Percentiles rank a stretch among this genome's conserved stretches.
These are phyloP conservation scores for Ambrosia hybrid DNA, from an alignment of 140 eudicot genomes.

Conservation along the genomic window DNA sequence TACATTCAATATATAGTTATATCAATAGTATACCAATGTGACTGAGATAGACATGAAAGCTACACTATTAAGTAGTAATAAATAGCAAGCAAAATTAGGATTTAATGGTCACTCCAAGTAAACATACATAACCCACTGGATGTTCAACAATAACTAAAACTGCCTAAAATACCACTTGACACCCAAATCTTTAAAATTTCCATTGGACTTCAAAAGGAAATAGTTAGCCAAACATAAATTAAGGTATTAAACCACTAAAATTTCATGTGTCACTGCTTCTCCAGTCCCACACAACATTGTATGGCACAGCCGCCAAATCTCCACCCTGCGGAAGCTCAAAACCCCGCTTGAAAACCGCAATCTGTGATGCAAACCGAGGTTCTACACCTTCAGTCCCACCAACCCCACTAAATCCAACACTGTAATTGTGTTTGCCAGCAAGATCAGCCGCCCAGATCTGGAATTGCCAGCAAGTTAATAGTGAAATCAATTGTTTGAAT, in stretches of 20 bases:
- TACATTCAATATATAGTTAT: no score
- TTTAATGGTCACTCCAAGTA: slow-evolving; percentile 14
- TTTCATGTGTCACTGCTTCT: slow-evolving; percentile 27
- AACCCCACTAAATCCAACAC: no score
- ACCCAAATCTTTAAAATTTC: background rate
- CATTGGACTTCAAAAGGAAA: slow-evolving; percentile 11
- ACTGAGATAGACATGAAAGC: no score
- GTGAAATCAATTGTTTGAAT: no score
- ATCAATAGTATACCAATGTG: no score
- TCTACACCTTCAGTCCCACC: no score
- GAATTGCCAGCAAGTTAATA: no score
- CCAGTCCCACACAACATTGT: slow-evolving; percentile 72
- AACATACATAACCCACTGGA: background rate
- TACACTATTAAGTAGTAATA: background rate
- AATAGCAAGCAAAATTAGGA: slow-evolving; percentile 4
- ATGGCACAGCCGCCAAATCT: slow-evolving; percentile 26
- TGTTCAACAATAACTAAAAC: slow-evolving; percentile 13
- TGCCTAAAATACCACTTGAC: background rate
- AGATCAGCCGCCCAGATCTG: no score
- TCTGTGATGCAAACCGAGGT: no score
- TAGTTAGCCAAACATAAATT: slow-evolving; percentile 17
- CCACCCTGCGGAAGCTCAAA: slow-evolving; percentile 30
- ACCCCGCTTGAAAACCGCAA: no score
- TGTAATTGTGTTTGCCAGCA: no score
- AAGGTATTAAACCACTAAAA: background rate